Percentiles rank a stretch among this genome's conserved stretches.
Conservation (phyloP, 1,139 yeast genomes). For the Candida gigantensis region DNA sequence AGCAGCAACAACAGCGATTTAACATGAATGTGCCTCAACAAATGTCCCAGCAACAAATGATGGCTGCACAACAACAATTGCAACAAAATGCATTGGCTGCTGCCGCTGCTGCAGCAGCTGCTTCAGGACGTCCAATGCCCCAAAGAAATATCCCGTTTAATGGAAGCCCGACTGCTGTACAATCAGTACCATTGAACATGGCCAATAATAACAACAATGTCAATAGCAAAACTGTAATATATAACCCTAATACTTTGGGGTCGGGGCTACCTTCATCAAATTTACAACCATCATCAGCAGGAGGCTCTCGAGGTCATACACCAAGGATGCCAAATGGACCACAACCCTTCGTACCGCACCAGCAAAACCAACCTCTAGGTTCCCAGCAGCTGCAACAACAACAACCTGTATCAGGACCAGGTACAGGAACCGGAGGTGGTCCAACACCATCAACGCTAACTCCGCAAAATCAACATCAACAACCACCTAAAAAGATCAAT, state of each 20-base stretch:
- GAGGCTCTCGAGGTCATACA: conserved; percentile 16
- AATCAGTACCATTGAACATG: conserved; percentile 4
- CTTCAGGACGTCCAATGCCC: conserved; percentile 12
- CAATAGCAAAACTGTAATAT: conserved; percentile 5
- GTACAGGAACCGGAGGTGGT: conserved; percentile 1
- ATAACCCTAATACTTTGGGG: conserved; percentile 12
- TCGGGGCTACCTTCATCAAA: conserved; percentile 10
- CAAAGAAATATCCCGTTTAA: conserved; percentile 13
- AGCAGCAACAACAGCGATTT: conserved; percentile 11
- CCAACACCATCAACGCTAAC: conserved; percentile 14
- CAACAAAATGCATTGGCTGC: conserved; percentile 11
- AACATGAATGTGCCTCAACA: conserved; percentile 11
- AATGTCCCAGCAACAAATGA: conserved; percentile 11
- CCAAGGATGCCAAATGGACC: conserved; percentile 16
- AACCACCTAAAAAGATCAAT: conserved; percentile 3
- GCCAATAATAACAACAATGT: conserved; percentile 3
- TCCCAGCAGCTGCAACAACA: conserved; percentile 4
- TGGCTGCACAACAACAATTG: conserved; percentile 10
- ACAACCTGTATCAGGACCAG: too few relatives aligned
- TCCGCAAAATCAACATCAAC: conserved; percentile 9
- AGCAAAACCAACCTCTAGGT: conserved; percentile 1
- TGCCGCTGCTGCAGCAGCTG: conserved; percentile 11
- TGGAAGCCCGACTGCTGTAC: conserved; percentile 9
- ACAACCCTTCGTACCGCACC: conserved; percentile 11
- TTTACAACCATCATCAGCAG: conserved; percentile 11